Percentiles rank a stretch among this genome's conserved stretches.
phyloP scores from a whole-genome alignment of 371 early-diverging fungal genomes.

The Mucor ambiguus region DNA sequence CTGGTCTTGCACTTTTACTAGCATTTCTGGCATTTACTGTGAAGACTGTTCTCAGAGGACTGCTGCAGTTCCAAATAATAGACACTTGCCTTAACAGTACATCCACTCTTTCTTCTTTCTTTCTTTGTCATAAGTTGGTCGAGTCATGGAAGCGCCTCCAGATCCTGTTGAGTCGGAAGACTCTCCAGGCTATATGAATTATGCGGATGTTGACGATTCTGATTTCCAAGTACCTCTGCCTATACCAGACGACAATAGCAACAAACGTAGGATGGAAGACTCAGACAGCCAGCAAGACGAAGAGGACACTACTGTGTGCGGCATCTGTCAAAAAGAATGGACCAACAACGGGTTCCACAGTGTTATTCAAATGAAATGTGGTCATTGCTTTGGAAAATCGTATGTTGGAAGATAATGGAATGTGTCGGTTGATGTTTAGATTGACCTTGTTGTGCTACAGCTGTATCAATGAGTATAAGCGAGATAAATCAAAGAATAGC shows the following conservation, averaged over 20 bases:
- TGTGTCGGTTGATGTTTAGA: not conserved
- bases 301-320: slow-evolving; percentile 7
- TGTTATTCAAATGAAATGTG: slow-evolving; percentile 22
- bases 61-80: no score
- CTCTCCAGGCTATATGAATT: not conserved
- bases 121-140: not conserved
- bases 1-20: no score
- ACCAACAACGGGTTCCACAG: slow-evolving; percentile 19
- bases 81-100: not conserved
- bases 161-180: not conserved
- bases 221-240: slow-evolving; percentile 20
- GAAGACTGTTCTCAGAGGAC: no score
- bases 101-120: not conserved
- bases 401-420: not conserved
- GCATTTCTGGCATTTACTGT: no score
- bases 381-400: slow-evolving; percentile 31
- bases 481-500: not conserved
- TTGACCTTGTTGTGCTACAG: not conserved
- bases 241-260: not conserved
- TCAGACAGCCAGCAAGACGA: slow-evolving; percentile 11
- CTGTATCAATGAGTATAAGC: slow-evolving; percentile 7
- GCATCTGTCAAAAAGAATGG: slow-evolving; percentile 23
- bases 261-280: not conserved
- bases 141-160: not conserved
- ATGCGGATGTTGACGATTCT: not conserved